Evolutionary conservation across 495 filamentous ascomycete genomes (phyloP).

Genomic region (Penicillium waksmanii): DNA sequence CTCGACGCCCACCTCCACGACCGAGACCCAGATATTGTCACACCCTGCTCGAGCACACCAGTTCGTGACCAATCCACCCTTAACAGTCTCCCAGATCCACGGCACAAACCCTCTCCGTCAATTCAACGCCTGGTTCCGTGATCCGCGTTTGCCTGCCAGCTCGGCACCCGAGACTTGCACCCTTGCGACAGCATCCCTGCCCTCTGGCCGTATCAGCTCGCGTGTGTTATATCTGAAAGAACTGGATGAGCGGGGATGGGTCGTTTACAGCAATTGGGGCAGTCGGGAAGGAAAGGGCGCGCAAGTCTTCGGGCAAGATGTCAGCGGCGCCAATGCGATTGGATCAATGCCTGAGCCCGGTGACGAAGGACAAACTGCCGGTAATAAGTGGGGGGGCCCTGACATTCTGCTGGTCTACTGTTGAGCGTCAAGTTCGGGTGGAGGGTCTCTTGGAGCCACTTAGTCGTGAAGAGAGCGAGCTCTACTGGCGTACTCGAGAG

Average conservation of each 20-base stretch:
- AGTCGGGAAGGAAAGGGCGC: slow-evolving; percentile 56
- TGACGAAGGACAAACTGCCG: slow-evolving; percentile 21
- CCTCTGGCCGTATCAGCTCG: slow-evolving; percentile 79
- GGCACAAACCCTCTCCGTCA: slow-evolving; percentile 67
- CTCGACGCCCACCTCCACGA: slow-evolving; percentile 42
- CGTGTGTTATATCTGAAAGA: slow-evolving; percentile 93
- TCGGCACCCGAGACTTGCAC: slow-evolving; percentile 73
- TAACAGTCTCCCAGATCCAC: slow-evolving; percentile 45
- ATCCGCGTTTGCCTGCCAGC: slow-evolving; percentile 62
- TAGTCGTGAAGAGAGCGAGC: slow-evolving; percentile 72
- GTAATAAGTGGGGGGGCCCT: slow-evolving; percentile 51
- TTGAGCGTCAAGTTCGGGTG: slow-evolving; percentile 85
- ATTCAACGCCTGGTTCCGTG: slow-evolving; percentile 85
- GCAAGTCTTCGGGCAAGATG: slow-evolving; percentile 42
- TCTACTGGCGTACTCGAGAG: slow-evolving; percentile 83
- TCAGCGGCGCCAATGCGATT: slow-evolving; percentile 12
- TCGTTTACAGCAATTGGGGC: slow-evolving; percentile 91
- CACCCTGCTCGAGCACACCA: slow-evolving; percentile 50
- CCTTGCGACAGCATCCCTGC: slow-evolving; percentile 83
- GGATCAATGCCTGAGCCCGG: slow-evolving; percentile 36
- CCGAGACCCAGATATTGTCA: slow-evolving; percentile 41
- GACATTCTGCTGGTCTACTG: slow-evolving; percentile 59
- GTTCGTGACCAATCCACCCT: slow-evolving; percentile 50
- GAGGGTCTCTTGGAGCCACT: slow-evolving; percentile 76
- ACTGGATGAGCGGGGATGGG: slow-evolving; percentile 70